Conservation (phyloP, 163 green algal species). For the Chlamydomonas reinhardtii region DNA sequence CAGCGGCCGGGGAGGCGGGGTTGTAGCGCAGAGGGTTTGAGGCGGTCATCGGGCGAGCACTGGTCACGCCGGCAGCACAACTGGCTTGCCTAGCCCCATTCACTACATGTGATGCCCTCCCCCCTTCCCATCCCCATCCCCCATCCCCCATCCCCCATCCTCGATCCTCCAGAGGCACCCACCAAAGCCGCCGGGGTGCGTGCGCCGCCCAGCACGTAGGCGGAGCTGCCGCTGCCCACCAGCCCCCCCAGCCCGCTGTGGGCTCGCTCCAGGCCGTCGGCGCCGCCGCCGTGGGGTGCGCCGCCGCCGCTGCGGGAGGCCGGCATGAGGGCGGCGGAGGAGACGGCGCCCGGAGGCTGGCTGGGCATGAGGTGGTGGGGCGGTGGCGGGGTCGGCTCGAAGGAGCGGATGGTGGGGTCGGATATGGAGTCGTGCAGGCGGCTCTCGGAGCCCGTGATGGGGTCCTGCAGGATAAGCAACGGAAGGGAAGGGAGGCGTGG, state of each 20-base stretch:
- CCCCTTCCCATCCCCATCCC: too few relatives aligned
- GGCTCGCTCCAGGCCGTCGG: background rate
- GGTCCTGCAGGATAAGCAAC: background rate
- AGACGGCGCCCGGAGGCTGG: too few relatives aligned
- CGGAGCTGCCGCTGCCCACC: background rate
- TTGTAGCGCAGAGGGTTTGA: too few relatives aligned
- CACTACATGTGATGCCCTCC: too few relatives aligned
- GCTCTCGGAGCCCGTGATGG: background rate
- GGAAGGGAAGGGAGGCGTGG: too few relatives aligned
- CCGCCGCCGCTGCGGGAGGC: background rate
- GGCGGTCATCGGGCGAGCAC: too few relatives aligned
- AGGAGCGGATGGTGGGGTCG: constrained; percentile 22
- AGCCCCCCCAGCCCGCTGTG: background rate
- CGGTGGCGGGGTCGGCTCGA: background rate
- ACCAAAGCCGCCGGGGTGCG: background rate
- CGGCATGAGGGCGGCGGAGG: too few relatives aligned
- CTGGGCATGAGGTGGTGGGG: too few relatives aligned
- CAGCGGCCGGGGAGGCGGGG: too few relatives aligned
- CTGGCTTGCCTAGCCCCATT: too few relatives aligned
- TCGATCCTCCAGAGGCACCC: background rate
- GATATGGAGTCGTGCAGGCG: constrained; percentile 38
- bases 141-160: too few relatives aligned
- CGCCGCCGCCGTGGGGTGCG: background rate
- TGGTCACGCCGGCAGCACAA: too few relatives aligned
- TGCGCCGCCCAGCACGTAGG: background rate